Evolutionary conservation across 2,329 filamentous ascomycete species (phyloP), one percentile per base, ranked within the genome.

Genomic region (Talaromyces funiculosus): DNA sequence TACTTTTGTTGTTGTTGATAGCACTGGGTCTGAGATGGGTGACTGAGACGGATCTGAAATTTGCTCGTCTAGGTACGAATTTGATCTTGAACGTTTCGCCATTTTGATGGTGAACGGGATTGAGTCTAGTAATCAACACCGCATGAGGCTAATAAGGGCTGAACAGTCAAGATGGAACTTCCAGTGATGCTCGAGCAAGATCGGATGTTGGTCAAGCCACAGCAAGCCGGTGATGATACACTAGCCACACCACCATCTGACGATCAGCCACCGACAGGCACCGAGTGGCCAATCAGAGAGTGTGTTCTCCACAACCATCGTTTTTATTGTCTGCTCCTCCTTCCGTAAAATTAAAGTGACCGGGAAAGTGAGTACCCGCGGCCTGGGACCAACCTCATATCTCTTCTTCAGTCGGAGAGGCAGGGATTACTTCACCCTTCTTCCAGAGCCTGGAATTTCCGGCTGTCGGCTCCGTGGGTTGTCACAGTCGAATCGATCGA

Each of bases 11-110:
- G 42, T 26, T 7, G 55, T 31, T n/a, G 68, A 62, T 63, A 62
- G 65, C 67, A 66, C 51, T 59, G 53, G 51, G 60, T 42, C 45
- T 42, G 57, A 42, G 55, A 22, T 33, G 4, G 42, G 40, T 12
- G 31, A 29, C 10, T 38, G 57, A 37, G 64, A 56, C 62, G 56
- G 69, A 57, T 74, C 73, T 67, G 73, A 69, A 66, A 18, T 47
- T 14, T 31, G 42, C 33, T 37, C 42, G 31, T 57, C 40, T 20
- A 54, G 31, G 3, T 22, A 56, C 38, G 53, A 43, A 16, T 56
- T 45, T 10, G 18, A 76, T 72, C 82, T 78, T 73, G 80, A 79
- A 72, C 85, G 85, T 75, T 88, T 88, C 67, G 78, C 78, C 85
- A 87, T 87, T 59, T 53, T 18, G 33, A 24, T n/a, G 2, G 12